phyloP scores from a whole-genome alignment of 768 basidiomycete genomes.

The Cantharellus cinnabarinus region DNA sequence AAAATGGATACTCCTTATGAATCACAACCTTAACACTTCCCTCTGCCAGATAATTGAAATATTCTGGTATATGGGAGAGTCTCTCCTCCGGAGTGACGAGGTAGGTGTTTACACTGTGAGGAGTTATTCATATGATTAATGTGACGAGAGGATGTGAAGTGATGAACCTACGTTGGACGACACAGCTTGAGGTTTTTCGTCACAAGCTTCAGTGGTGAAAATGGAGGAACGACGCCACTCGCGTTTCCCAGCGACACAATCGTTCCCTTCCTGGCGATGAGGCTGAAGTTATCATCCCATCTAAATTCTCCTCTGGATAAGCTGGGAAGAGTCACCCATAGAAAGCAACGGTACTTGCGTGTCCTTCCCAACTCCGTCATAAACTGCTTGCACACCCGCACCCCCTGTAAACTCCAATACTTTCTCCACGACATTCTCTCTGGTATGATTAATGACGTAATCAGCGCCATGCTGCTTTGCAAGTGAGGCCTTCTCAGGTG shows the following conservation, averaged over 20 bases:
- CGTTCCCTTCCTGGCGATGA: conserved; percentile 72
- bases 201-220: conserved; percentile 48
- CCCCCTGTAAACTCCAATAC: conserved; percentile 60
- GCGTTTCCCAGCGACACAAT: conserved; percentile 85
- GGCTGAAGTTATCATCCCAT: conserved; percentile 60
- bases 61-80: conserved; percentile 36
- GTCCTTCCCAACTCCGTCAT: conserved; percentile 93
- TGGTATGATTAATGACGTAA: conserved; percentile 65
- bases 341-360: conserved; percentile 34
- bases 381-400: conserved; percentile 66
- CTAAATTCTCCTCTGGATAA: conserved; percentile 17
- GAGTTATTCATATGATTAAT: conserved; percentile 3
- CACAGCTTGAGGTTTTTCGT: conserved; percentile 66
- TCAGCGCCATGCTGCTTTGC: conserved; percentile 66
- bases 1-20: conserved; percentile 66
- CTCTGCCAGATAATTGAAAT: conserved; percentile 39
- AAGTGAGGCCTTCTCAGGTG: conserved; percentile 57
- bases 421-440: conserved; percentile 51
- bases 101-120: conserved; percentile 47
- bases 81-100: conserved; percentile 54
- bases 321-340: conserved; percentile 4
- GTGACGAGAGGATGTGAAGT: neutral
- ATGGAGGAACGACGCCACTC: conserved; percentile 61
- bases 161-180: conserved; percentile 44
- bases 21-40: conserved; percentile 47